Evolutionary conservation across 352 stramenopile species (phyloP), one percentile per base, ranked within the genome.

Genomic region (Globisporangium iwayamae): DNA sequence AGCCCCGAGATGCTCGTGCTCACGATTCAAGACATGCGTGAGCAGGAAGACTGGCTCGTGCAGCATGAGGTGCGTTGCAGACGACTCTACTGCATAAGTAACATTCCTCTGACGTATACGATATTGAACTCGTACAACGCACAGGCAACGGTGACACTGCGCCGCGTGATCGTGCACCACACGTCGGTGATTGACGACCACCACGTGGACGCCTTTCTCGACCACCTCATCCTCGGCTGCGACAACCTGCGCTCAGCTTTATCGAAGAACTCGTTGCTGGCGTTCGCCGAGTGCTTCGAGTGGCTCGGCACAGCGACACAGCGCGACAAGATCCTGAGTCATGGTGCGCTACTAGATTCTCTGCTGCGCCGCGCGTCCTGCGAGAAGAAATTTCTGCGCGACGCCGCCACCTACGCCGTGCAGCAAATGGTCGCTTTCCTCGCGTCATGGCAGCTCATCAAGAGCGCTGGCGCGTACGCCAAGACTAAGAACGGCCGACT

Each of bases 381-480:
- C 63, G 84, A 93, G 61, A 93, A 93, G 63, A 74, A 75, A 18
- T 91, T 93, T 45, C 59, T 93, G 6, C 78, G 84, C 1, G 84
- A 93, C 59, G 75, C 80, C 0, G 82, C 84, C 9, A 39, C 67
- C 8, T 65, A 68, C 32, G 75, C 79, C 41, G 57, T 81, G 2
- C 50, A 78, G 25, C 67, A 86, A 13, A 63, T 90, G 13, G 70
- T 76, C 18, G 22, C 41, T 4, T 74, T 81, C 34, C 63, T 87
- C 9, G 73, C 80, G 14, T 79, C 74, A 0, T 62, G 70, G 10
- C 65, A 69, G 22, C 75, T 91, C 32, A 66, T 91, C 57, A 68
- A 52, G 3, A 68, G 67, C 5, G 70, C 62, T 22, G 65, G 81
- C 2, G 52, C 56, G 13, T 90, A 85, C 55, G 80, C 82, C 1